Conservation (phyloP, 192 early-diverging fungal species). For the Rhizoclosmatium globosum region DNA sequence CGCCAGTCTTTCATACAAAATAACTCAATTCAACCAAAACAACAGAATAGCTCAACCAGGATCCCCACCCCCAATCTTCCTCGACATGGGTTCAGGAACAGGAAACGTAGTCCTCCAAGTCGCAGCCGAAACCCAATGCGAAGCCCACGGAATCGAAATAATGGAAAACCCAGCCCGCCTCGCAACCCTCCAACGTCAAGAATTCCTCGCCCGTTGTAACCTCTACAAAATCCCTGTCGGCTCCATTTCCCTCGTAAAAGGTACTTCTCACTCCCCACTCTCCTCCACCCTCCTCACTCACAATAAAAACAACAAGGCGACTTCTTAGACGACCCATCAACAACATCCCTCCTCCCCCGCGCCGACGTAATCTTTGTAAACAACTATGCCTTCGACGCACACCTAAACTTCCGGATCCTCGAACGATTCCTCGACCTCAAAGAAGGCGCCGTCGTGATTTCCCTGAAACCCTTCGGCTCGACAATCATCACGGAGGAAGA, state of each 20-base stretch:
- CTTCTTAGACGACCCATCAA: slow-evolving; percentile 79
- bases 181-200: slow-evolving; percentile 78
- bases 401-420: slow-evolving; percentile 82
- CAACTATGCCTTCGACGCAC: slow-evolving; percentile 85
- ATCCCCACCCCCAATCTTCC: slow-evolving; percentile 77
- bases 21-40: not conserved
- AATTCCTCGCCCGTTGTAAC: slow-evolving; percentile 85
- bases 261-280: not conserved
- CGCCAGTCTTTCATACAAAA: not conserved
- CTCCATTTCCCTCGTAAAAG: slow-evolving; percentile 49
- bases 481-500: too few relatives aligned
- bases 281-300: not conserved
- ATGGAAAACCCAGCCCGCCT: slow-evolving; percentile 85
- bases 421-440: slow-evolving; percentile 92
- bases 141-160: slow-evolving; percentile 88
- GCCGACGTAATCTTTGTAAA: slow-evolving; percentile 92
- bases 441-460: slow-evolving; percentile 84
- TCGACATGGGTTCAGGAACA: slow-evolving; percentile 92
- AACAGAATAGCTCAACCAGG: not conserved
- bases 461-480: slow-evolving; percentile 89
- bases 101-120: slow-evolving; percentile 98
- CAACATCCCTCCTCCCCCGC: slow-evolving; percentile 71
- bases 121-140: slow-evolving; percentile 86
- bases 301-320: slow-evolving; percentile 65
- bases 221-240: slow-evolving; percentile 58